Percentiles rank a stretch among this genome's conserved stretches.
Evolutionary conservation across 1,284 basidiomycete species (phyloP).

Genomic region (Laetiporus sulphureus): DNA sequence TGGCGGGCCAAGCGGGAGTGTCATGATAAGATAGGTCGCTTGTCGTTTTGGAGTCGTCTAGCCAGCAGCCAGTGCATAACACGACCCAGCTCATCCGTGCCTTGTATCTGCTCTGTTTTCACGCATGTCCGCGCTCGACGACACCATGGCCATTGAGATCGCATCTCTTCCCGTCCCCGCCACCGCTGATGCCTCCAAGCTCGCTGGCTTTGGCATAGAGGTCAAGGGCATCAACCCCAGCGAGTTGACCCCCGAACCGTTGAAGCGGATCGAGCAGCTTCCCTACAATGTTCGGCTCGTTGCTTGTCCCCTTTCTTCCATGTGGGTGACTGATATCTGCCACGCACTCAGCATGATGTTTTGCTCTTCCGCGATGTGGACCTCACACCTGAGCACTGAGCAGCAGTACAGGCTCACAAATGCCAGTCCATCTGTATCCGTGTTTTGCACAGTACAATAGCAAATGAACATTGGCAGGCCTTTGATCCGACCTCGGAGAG

Average conservation of each 20-base stretch:
- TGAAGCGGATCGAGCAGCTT: constrained; percentile 42
- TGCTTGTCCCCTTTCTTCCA: neutral
- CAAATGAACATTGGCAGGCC: constrained; percentile 37
- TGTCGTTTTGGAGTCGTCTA: neutral
- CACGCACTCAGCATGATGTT: constrained; percentile 49
- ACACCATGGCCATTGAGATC: constrained; percentile 35
- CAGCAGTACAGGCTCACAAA: constrained; percentile 81
- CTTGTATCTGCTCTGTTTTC: too few relatives aligned
- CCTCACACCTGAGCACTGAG: constrained; percentile 76
- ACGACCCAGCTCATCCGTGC: neutral
- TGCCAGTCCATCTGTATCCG: constrained; percentile 37
- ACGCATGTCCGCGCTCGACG: too few relatives aligned
- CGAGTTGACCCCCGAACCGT: constrained; percentile 33
- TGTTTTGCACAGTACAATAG: neutral
- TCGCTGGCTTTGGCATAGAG: constrained; percentile 44
- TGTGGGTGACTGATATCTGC: constrained; percentile 3
- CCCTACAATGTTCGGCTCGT: constrained; percentile 40
- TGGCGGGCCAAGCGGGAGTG: too few relatives aligned
- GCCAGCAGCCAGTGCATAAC: neutral
- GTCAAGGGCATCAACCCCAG: constrained; percentile 46
- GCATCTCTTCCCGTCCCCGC: constrained; percentile 38
- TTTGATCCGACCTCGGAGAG: constrained; percentile 70
- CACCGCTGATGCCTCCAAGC: constrained; percentile 40
- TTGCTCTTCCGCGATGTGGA: constrained; percentile 69
- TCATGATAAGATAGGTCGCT: neutral